Base-by-base conservation (phyloP, 108 stramenopile genomes). In the Skeletonema tropicum region DNA sequence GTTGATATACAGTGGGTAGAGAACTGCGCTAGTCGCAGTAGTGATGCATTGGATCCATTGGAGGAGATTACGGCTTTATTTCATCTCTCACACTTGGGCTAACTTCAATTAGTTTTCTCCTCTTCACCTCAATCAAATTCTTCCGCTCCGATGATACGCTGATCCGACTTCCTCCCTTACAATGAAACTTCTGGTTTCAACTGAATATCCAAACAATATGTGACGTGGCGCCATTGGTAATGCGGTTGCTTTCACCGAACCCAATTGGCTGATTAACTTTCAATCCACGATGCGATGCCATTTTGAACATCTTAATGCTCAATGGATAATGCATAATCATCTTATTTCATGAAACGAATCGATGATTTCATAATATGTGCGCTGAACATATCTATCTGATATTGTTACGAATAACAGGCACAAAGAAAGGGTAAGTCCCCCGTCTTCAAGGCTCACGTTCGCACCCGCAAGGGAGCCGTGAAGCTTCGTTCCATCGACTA, bases 391-490 rank as follows among this genome's bases (percentile, higher is more conserved):
- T 55, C 21, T 55, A 8, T 25, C 6, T 23, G 52, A 55, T 23
- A 55, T 55, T 55, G 31, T 52, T 60, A 46, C 33, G 17, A 62
- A 36, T 57, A 21, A 75, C 76, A 94, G 94, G 89, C 89, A 45
- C 94, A 94, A 92, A 77, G 99, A 70, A 98, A 96, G 95, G 99
- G 98, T 83, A 96, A 96, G 89, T 97, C 96, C 68, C 76, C 97
- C 77, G 76, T 99, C 82, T 99, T 98, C 90, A 94, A 90, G 89
- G 87, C 98, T 66, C 99, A 99, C 90, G 90, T 87, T 46, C 90
- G 95, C 62, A 97, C 92, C 57, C 96, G 98, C 71, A 99, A 98
- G 96, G 98, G 98, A 58, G 96, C 99, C 68, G 97, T 97, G 58
- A 97, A 97, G 92, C 96, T 98, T 68, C 97, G 98, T 78, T 61